These are phyloP conservation scores for Macrotyloma uniflorum DNA, from an alignment of 306 rosid genomes.

Conservation along the genomic window DNA sequence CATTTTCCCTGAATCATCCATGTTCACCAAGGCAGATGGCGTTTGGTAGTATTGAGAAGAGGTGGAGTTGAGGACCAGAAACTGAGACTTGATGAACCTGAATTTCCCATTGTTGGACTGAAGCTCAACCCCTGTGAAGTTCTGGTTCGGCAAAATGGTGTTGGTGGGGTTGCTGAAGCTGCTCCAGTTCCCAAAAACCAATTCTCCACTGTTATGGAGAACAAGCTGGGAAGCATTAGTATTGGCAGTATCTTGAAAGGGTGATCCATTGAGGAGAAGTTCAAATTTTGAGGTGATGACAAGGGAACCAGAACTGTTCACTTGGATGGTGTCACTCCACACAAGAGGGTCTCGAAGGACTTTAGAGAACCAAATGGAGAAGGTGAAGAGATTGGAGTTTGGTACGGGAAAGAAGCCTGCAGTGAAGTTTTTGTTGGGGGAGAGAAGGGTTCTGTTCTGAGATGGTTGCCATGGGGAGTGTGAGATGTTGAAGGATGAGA, in stretches of 20 bases:
- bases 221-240: conserved; percentile 43
- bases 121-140: conserved; percentile 18
- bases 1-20: conserved; percentile 51
- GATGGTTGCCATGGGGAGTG: conserved; percentile 59
- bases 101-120: conserved; percentile 51
- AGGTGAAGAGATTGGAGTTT: conserved; percentile 42
- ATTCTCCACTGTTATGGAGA: conserved; percentile 48
- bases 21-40: neutral
- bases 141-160: conserved; percentile 64
- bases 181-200: conserved; percentile 54
- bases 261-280: conserved; percentile 42
- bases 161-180: conserved; percentile 67
- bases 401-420: conserved; percentile 59
- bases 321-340: conserved; percentile 45
- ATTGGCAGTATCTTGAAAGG: neutral
- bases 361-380: conserved; percentile 63
- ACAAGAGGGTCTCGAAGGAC: conserved; percentile 44
- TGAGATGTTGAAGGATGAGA: conserved; percentile 49
- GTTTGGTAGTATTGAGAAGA: conserved; percentile 31
- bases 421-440: conserved; percentile 58
- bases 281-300: conserved; percentile 48
- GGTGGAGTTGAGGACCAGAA: conserved; percentile 35
- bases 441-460: conserved; percentile 49
- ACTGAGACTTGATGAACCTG: conserved; percentile 30
- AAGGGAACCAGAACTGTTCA: conserved; percentile 39